Evolutionary conservation across 140 eudicot species (phyloP), one percentile per base, ranked within the genome.

Genomic region (Senecio squalidus): DNA sequence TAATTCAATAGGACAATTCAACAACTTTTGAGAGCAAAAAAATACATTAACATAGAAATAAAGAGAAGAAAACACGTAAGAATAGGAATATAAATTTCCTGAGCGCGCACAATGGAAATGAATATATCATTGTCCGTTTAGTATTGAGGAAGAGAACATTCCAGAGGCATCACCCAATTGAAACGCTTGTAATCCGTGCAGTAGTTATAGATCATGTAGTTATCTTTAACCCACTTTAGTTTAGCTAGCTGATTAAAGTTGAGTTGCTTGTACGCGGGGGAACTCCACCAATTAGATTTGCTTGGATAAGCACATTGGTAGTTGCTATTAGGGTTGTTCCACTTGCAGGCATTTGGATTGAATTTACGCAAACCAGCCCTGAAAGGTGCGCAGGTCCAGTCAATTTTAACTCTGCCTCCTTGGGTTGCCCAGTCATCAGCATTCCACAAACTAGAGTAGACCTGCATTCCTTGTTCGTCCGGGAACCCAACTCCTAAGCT

Each of bases 391-490:
- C n/a, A n/a, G n/a, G 9, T 62, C 95, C 95, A 85, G 62, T 85
- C 76, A 20, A 79, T 85, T 56, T 78, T 81, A 22, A 66, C 84
- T 13, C 63, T 69, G 2, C 89, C 95, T 5, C 82, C 82, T 65
- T 70, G 74, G 0, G 89, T 85, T n/a, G n/a, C n/a, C n/a, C n/a
- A n/a, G n/a, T n/a, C n/a, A n/a, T n/a, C n/a, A n/a, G n/a, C n/a
- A n/a, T 85, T 75, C 94, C 94, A 85, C 6, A 85, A 70, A 70
- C 86, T 85, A 22, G 89, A 53, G 69, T 81, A n/a, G n/a, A n/a
- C n/a, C n/a, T n/a, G n/a, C n/a, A n/a, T n/a, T n/a, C n/a, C n/a
- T n/a, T n/a, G n/a, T 49, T 68, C 15, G 58, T 73, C 69, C 5
- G 94, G 89, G 67, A 57, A 85, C 7, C 80, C 80, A 29, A 84